These are phyloP conservation scores for Mangifera indica DNA, from an alignment of 345 rosid genomes.

Conservation along the genomic window DNA sequence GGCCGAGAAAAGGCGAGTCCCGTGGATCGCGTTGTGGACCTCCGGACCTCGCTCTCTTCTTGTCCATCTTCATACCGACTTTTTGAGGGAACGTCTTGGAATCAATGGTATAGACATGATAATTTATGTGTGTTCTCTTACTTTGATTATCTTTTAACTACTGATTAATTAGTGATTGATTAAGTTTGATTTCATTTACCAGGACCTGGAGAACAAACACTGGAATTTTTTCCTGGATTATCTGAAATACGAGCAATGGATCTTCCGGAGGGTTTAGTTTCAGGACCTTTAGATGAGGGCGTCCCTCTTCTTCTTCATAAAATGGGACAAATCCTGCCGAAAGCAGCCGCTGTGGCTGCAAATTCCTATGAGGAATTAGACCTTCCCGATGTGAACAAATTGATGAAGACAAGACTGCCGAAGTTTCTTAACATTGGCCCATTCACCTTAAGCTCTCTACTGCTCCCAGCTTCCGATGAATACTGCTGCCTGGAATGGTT, in stretches of 20 bases:
- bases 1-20: slow-evolving; percentile 39
- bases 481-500: slow-evolving; percentile 58
- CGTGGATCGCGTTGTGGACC: slow-evolving; percentile 43
- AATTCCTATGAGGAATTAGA: slow-evolving; percentile 51
- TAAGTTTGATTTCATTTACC: neutral
- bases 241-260: slow-evolving; percentile 29
- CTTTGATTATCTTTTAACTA: neutral
- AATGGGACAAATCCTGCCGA: slow-evolving; percentile 39
- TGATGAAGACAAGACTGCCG: slow-evolving; percentile 33
- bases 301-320: slow-evolving; percentile 31
- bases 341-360: slow-evolving; percentile 36
- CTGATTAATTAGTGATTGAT: neutral
- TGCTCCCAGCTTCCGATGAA: slow-evolving; percentile 15
- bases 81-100: slow-evolving; percentile 28
- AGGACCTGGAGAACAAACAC: slow-evolving; percentile 29
- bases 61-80: slow-evolving; percentile 36
- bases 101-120: slow-evolving; percentile 12
- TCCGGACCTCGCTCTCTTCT: slow-evolving; percentile 42
- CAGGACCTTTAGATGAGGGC: neutral
- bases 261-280: slow-evolving; percentile 31
- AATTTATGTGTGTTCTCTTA: neutral
- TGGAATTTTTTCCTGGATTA: slow-evolving; percentile 43
- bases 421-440: slow-evolving; percentile 51
- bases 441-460: slow-evolving; percentile 21
- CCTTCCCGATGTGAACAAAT: slow-evolving; percentile 8